These are phyloP conservation scores for Rutstroemia sp. DNA, from an alignment of 2,329 filamentous ascomycete species.

Conservation along the genomic window DNA sequence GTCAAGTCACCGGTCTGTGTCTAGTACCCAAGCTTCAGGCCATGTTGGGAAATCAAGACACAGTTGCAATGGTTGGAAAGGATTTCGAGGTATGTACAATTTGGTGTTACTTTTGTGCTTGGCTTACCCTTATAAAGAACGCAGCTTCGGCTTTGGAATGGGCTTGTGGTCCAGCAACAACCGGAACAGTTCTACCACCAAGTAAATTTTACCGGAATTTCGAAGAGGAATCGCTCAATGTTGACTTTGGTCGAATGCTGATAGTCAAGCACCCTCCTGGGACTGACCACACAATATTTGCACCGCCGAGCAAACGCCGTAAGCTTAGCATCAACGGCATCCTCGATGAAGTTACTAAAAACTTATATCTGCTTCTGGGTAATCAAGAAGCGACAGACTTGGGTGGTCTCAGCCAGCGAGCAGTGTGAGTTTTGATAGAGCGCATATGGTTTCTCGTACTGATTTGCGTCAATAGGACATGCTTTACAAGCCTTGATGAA, in stretches of 20 bases:
- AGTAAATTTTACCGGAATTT: conserved; percentile 10
- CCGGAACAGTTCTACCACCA: background rate
- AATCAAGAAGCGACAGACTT: conserved; percentile 30
- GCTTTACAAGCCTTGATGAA: conserved; percentile 41
- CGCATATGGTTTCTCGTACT: background rate
- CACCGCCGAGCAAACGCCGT: conserved; percentile 24
- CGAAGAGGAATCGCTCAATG: conserved; percentile 18
- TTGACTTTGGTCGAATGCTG: conserved; percentile 19
- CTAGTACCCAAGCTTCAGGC: conserved; percentile 20
- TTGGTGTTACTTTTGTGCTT: background rate
- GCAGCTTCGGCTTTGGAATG: conserved; percentile 15
- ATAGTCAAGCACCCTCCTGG: conserved; percentile 7
- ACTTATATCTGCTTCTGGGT: conserved; percentile 31
- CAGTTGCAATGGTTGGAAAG: conserved; percentile 9
- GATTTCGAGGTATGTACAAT: conserved; percentile 23
- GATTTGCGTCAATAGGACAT: conserved; percentile 21
- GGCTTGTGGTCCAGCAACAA: conserved; percentile 12
- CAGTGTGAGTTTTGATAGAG: conserved; percentile 38
- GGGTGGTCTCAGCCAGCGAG: conserved; percentile 34
- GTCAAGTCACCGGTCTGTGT: conserved; percentile 15
- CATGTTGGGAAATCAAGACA: conserved; percentile 9
- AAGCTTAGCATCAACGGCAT: conserved; percentile 27
- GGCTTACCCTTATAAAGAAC: conserved; percentile 19
- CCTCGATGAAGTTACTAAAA: conserved; percentile 28
- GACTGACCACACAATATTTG: background rate